A percentile compares a stretch with the other conserved stretches of the same genome.
These are phyloP conservation scores for Conticribra weissflogii DNA, from an alignment of 108 stramenopile species.

Conservation along the genomic window DNA sequence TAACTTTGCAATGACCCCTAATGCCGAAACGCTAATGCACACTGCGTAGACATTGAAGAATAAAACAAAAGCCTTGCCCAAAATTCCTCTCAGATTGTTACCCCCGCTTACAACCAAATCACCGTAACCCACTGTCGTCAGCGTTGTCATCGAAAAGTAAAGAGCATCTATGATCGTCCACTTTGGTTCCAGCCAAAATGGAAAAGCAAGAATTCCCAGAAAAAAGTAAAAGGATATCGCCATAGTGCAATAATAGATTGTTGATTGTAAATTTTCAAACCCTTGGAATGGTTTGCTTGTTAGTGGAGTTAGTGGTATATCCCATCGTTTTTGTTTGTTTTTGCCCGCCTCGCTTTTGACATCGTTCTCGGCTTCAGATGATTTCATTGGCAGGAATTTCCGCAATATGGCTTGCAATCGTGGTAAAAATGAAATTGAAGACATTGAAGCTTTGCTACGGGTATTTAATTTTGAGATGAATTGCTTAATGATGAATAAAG, in stretches of 20 bases:
- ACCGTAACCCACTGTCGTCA: constrained; percentile 84
- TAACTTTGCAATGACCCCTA: constrained; percentile 18
- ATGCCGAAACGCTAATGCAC: constrained; percentile 20
- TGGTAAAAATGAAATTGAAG: no score
- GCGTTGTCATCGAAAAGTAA: constrained; percentile 61
- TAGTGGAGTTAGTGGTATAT: constrained; percentile 24
- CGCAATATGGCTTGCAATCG: no score
- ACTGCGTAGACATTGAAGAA: constrained; percentile 29
- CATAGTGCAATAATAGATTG: constrained; percentile 2
- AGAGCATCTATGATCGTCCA: constrained; percentile 46
- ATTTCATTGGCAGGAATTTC: no score
- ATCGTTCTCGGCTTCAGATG: no score
- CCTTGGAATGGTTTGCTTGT: constrained; percentile 25
- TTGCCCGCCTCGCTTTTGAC: neutral
- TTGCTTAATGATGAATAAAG: no score
- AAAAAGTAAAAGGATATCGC: constrained; percentile 20
- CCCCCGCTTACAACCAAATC: constrained; percentile 45
- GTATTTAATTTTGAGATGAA: no score
- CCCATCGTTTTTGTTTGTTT: constrained; percentile 11
- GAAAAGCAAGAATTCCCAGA: constrained; percentile 15
- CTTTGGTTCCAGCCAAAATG: constrained; percentile 19
- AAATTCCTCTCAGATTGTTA: neutral
- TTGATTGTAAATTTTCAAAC: constrained; percentile 10
- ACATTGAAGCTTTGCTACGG: no score
- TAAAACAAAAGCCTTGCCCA: constrained; percentile 10